A percentile compares a stretch with the other conserved stretches of the same genome.
Conservation (phyloP, 2,329 filamentous ascomycete species). For the Alternaria triticimaculans region DNA sequence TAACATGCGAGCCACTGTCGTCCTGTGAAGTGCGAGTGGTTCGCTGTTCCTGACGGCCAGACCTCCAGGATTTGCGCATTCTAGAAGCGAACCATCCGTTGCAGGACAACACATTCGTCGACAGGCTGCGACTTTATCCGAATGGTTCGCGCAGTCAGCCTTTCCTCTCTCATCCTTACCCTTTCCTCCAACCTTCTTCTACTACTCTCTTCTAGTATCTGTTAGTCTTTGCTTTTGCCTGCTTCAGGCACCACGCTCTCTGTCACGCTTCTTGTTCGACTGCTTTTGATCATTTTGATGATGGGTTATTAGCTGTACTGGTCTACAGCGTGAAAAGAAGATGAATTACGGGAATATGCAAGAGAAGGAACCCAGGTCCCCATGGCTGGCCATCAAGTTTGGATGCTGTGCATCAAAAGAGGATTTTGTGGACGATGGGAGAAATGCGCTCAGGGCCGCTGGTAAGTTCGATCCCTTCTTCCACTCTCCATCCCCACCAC, state of each 20-base stretch:
- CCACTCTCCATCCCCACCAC: constrained; percentile 2
- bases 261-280: constrained; percentile 4
- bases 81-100: constrained; percentile 15
- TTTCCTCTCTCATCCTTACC: neutral
- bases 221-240: constrained; percentile 17
- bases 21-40: constrained; percentile 29
- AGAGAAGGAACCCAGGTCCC: constrained; percentile 19
- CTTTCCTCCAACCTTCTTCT: constrained; percentile 8
- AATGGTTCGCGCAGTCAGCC: constrained; percentile 5
- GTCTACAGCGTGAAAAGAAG: constrained; percentile 30
- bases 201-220: constrained; percentile 5
- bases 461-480: constrained; percentile 35
- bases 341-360: constrained; percentile 28
- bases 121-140: constrained; percentile 8
- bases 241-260: constrained; percentile 10
- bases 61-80: constrained; percentile 21
- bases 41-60: constrained; percentile 30
- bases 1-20: constrained; percentile 24
- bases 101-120: constrained; percentile 21
- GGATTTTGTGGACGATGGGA: constrained; percentile 34
- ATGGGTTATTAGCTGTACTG: constrained; percentile 38
- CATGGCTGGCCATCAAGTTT: constrained; percentile 47
- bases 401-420: constrained; percentile 49
- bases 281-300: constrained; percentile 5
- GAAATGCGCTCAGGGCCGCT: constrained; percentile 22